Evolutionary conservation across 257 asterid genomes (phyloP), one percentile per base, ranked within the genome.

Genomic region (Dorcoceras hygrometricum): DNA sequence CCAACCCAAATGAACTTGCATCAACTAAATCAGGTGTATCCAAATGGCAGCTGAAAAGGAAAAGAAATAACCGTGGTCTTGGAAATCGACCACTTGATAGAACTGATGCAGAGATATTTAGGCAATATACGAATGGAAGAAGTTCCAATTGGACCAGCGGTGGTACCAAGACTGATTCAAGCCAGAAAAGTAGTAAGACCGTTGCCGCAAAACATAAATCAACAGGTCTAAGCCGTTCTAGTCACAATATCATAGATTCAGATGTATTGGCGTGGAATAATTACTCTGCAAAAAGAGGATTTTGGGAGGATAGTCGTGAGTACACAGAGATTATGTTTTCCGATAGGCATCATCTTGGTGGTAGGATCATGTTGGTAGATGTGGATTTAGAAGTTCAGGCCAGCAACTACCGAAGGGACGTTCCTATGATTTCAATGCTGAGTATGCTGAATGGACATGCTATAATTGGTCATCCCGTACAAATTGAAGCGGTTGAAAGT

Each of bases 401-500:
- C 58, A 84, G 84, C 79, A 81, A 94, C 80, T 87, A 85, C 55
- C 72, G 84, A 51, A 83, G 83, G 73, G 91, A 80, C 46, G 96
- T 87, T 53, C 96, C 99, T 20, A 78, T 94, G 77, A 88, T 89
- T 75, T 94, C 96, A 23, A 57, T 94, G 78, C 84, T 75, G 83
- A 94, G 99, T 64, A 88, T 86, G 82, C 50, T 87, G 62, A 90
- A 85, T 51, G 99, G 97, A 23, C 95, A 87, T 71, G 94, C 99
- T 5, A 87, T 94, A 58, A 66, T 94, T 25, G 99, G 99, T 59
- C 96, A 94, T 57, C 97, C 96, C 5, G 70, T 88, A 80, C 89
- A 82, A 83, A 64, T 87, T n/a, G 99, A 94, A 83, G 77, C 77
- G 65, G 86, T 90, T 28, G 96, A 86, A 77, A 82, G 74, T 66